phyloP scores from a whole-genome alignment of 768 basidiomycete genomes.

The Lactifluus echinatus region DNA sequence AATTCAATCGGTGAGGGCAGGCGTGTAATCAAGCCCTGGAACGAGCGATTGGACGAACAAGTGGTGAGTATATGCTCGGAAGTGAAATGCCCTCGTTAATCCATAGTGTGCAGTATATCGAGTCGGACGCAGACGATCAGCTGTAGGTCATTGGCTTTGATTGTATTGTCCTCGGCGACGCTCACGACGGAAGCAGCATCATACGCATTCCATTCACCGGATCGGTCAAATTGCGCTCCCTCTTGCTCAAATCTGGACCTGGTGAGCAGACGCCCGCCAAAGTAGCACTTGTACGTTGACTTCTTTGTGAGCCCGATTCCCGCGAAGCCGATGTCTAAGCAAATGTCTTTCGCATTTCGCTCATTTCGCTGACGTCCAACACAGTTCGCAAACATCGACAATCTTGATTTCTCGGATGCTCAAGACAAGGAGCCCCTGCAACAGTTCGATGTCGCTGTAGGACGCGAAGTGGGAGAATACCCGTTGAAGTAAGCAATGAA shows the following conservation, averaged over 20 bases:
- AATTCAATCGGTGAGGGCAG: slow-evolving; percentile 50
- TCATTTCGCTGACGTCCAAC: neutral
- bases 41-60: slow-evolving; percentile 61
- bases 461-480: slow-evolving; percentile 78
- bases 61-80: slow-evolving; percentile 37
- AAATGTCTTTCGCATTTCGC: no score
- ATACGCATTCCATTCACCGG: slow-evolving; percentile 82
- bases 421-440: slow-evolving; percentile 55
- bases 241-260: slow-evolving; percentile 81
- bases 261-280: slow-evolving; percentile 66
- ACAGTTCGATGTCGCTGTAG: slow-evolving; percentile 60
- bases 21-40: slow-evolving; percentile 80
- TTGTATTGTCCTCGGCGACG: neutral
- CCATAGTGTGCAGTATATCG: slow-evolving; percentile 53
- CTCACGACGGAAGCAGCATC: slow-evolving; percentile 40
- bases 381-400: slow-evolving; percentile 71
- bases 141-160: slow-evolving; percentile 39
- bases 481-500: slow-evolving; percentile 55
- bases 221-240: slow-evolving; percentile 72
- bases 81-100: neutral
- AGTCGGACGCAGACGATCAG: slow-evolving; percentile 90
- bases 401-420: slow-evolving; percentile 75
- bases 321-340: neutral
- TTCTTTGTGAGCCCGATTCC: no score
- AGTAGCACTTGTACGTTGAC: slow-evolving; percentile 52